phyloP scores from a whole-genome alignment of 352 stramenopile species.

The Phytophthora litchii region DNA sequence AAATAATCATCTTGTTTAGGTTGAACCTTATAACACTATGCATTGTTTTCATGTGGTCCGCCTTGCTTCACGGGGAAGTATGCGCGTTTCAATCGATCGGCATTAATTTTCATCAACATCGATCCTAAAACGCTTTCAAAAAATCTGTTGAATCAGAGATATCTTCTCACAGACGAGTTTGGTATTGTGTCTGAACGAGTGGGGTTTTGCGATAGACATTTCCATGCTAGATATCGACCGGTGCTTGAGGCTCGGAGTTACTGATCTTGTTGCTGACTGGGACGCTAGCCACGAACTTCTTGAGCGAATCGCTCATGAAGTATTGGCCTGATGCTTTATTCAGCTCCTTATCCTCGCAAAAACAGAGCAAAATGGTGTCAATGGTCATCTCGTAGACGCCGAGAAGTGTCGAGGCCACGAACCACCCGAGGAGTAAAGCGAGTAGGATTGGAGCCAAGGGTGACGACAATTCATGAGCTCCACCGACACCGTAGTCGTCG shows the following conservation, averaged over 20 bases:
- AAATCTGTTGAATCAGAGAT: too few species aligned
- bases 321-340: constrained; percentile 76
- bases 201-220: constrained; percentile 1
- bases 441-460: constrained; percentile 89
- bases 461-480: constrained; percentile 74
- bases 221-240: constrained; percentile 2
- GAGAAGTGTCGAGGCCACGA: constrained; percentile 94
- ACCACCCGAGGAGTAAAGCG: constrained; percentile 92
- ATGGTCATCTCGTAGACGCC: constrained; percentile 96
- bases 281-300: constrained; percentile 71
- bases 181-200: neutral
- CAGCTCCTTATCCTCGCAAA: constrained; percentile 91
- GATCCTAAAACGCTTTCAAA: too few species aligned
- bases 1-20: too few species aligned
- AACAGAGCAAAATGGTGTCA: constrained; percentile 95
- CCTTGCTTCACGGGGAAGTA: too few species aligned
- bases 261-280: constrained; percentile 16
- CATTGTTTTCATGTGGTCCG: too few species aligned
- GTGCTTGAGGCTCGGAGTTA: neutral
- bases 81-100: too few species aligned
- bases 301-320: constrained; percentile 83
- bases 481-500: constrained; percentile 56
- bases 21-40: too few species aligned
- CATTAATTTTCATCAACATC: too few species aligned
- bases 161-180: neutral